Evolutionary conservation across 2,329 filamentous ascomycete genomes (phyloP).

Genomic region (Verticillium longisporum): DNA sequence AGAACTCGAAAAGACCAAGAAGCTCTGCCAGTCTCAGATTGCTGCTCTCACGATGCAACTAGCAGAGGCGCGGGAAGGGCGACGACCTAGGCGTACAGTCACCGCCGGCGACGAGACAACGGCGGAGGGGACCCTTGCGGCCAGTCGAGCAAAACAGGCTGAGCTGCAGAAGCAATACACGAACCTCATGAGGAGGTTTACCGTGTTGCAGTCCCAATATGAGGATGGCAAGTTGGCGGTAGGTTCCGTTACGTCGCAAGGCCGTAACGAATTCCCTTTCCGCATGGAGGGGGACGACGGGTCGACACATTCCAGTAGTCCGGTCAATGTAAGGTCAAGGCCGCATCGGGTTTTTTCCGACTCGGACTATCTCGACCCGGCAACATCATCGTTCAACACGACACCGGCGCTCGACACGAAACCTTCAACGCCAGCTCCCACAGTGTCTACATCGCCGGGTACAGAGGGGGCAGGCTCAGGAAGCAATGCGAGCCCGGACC

Average conservation of each 20-base stretch:
- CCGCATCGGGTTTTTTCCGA: conserved; percentile 37
- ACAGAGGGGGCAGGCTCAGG: conserved; percentile 20
- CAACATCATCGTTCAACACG: conserved; percentile 34
- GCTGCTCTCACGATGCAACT: conserved; percentile 38
- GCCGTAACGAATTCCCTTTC: conserved; percentile 8
- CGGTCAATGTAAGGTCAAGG: conserved; percentile 27
- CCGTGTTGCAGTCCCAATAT: conserved; percentile 36
- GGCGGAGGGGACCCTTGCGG: conserved; percentile 38
- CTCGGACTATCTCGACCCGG: conserved; percentile 32
- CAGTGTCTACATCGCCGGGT: conserved; percentile 20
- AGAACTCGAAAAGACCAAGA: conserved; percentile 36
- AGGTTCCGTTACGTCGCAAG: conserved; percentile 10
- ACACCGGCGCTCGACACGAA: conserved; percentile 33
- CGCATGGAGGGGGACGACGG: conserved; percentile 14
- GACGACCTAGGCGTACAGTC: conserved; percentile 12
- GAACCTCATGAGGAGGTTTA: conserved; percentile 44
- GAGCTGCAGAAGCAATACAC: conserved; percentile 47
- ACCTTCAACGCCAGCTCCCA: conserved; percentile 16
- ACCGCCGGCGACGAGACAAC: conserved; percentile 23
- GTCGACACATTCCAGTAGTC: conserved; percentile 23
- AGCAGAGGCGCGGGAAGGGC: conserved; percentile 26
- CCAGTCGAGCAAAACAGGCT: conserved; percentile 45
- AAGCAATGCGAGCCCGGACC: conserved; percentile 25
- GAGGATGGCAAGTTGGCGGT: conserved; percentile 10
- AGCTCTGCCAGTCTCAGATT: conserved; percentile 41